A percentile compares a stretch with the other conserved stretches of the same genome.
phyloP scores from a whole-genome alignment of 192 early-diverging fungal species.

The Neocallimastix lanati region DNA sequence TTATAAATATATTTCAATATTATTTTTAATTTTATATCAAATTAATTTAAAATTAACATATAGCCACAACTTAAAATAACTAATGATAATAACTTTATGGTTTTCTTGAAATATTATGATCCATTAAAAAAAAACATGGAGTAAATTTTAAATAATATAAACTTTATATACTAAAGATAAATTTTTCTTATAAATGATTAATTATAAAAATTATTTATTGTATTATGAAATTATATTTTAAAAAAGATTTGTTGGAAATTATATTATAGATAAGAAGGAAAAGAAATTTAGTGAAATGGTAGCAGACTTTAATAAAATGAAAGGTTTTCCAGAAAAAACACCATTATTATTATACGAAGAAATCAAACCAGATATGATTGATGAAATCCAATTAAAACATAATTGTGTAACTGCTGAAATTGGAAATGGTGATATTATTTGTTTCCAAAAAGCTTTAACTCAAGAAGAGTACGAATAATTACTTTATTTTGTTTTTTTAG shows the following conservation, averaged over 20 bases:
- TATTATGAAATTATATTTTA: too few species aligned
- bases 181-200: too few species aligned
- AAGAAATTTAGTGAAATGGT: background rate
- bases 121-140: constrained; percentile 32
- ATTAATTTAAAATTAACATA: background rate
- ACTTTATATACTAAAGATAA: too few species aligned
- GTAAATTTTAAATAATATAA: constrained; percentile 28
- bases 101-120: constrained; percentile 80
- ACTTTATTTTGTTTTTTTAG: too few species aligned
- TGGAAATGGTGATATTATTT: constrained; percentile 86
- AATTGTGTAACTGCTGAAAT: constrained; percentile 66
- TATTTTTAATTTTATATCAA: too few species aligned
- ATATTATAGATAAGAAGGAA: background rate
- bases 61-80: background rate
- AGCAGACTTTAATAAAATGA: background rate
- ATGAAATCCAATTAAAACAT: constrained; percentile 35
- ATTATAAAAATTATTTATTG: too few species aligned
- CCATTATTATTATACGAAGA: constrained; percentile 36
- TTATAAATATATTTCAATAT: too few species aligned
- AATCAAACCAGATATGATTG: constrained; percentile 85
- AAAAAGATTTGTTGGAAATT: background rate
- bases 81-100: constrained; percentile 16
- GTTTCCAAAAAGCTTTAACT: constrained; percentile 44
- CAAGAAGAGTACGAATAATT: constrained; percentile 25
- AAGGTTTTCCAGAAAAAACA: background rate